These are phyloP conservation scores for Cladosporium sp. DNA, from an alignment of 2,329 filamentous ascomycete genomes.

Conservation along the genomic window DNA sequence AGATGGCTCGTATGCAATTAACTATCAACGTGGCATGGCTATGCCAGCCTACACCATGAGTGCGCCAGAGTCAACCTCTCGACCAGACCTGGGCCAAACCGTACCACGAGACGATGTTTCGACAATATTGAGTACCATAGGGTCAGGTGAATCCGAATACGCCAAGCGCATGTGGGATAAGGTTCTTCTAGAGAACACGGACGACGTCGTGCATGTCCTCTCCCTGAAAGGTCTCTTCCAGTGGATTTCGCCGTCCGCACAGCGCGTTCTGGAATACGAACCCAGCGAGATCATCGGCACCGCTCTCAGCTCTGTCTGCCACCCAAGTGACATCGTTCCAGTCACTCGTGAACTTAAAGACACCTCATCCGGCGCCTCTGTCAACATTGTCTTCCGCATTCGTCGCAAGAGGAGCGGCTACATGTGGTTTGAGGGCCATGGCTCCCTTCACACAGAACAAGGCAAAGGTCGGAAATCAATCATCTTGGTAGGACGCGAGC, in stretches of 20 bases:
- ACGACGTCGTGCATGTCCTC: constrained; percentile 89
- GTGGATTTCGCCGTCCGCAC: constrained; percentile 84
- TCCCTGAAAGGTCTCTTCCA: constrained; percentile 89
- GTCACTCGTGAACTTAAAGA: constrained; percentile 91
- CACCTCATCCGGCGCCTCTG: constrained; percentile 66
- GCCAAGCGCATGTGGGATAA: constrained; percentile 87
- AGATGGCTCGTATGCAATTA: constrained; percentile 74
- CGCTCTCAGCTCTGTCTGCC: constrained; percentile 84
- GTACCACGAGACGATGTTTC: constrained; percentile 84
- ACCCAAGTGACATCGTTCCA: constrained; percentile 92
- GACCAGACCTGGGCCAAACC: constrained; percentile 69
- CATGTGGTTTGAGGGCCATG: constrained; percentile 95
- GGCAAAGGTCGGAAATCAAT: constrained; percentile 91
- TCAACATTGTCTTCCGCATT: constrained; percentile 89
- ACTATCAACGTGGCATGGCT: constrained; percentile 75
- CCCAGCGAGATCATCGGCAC: constrained; percentile 78
- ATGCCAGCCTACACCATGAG: constrained; percentile 83
- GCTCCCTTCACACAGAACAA: constrained; percentile 83
- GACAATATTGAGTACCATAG: constrained; percentile 71
- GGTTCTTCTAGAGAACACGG: constrained; percentile 84
- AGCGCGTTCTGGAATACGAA: constrained; percentile 81
- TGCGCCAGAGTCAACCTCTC: constrained; percentile 60
- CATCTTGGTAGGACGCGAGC: constrained; percentile 80
- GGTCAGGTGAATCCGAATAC: constrained; percentile 67
- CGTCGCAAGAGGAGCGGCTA: constrained; percentile 84